Evolutionary conservation across 495 filamentous ascomycete genomes (phyloP).

Genomic region (Penicillium egyptiacum): DNA sequence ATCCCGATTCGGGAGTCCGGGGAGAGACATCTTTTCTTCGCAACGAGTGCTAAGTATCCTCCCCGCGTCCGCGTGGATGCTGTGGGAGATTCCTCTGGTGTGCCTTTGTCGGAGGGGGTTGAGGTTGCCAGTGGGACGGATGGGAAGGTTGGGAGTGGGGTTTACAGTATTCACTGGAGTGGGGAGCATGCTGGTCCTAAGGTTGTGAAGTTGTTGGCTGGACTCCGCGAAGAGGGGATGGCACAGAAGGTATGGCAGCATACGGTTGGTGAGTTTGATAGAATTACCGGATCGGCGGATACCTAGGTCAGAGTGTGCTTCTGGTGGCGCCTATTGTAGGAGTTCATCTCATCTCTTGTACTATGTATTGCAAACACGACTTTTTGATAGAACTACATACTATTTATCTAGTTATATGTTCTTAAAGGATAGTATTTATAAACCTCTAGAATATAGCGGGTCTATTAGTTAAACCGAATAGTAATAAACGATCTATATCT

Average conservation of each 20-base stretch:
- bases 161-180: constrained; percentile 51
- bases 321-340: no score
- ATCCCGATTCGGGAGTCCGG: constrained; percentile 47
- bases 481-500: no score
- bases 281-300: constrained; percentile 5
- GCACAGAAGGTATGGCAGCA: constrained; percentile 50
- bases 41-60: constrained; percentile 53
- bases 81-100: constrained; percentile 19
- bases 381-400: no score
- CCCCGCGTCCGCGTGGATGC: constrained; percentile 18
- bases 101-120: constrained; percentile 30
- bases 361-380: no score
- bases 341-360: no score
- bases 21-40: constrained; percentile 54
- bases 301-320: neutral
- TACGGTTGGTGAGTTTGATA: constrained; percentile 47
- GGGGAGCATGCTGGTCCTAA: constrained; percentile 37
- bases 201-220: constrained; percentile 36
- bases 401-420: no score
- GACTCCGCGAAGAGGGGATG: constrained; percentile 42
- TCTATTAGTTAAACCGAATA: no score
- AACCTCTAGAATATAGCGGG: no score
- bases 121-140: constrained; percentile 40
- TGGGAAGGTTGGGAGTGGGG: constrained; percentile 51
- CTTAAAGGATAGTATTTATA: no score